Evolutionary conservation across 2,329 filamentous ascomycete species (phyloP), one percentile per base, ranked within the genome.

Genomic region (Stylonectria norvegica): DNA sequence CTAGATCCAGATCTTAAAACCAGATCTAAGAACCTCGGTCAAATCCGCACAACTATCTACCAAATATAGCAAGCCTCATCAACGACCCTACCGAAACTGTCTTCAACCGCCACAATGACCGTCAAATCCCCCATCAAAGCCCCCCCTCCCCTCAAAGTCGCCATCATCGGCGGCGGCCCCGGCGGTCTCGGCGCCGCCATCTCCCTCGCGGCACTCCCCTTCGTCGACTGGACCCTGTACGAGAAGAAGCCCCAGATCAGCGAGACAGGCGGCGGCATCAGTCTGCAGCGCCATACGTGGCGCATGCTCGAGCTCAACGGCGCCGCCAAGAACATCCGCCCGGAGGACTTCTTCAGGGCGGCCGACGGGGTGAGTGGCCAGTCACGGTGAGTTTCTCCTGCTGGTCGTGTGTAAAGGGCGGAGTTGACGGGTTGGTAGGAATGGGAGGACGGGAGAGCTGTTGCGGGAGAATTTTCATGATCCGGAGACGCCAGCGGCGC

Each of bases 231-330:
- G 50, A 53, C 49, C 4, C 35, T 65, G 4, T 65, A 64, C 38
- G 62, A 65, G 40, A 65, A 65, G 49, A 64, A 63, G 33, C 36
- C 55, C 5, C 48, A 59, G 18, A 60, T 67, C 38, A 64, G 63
- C 15, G 64, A 66, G 37, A 63, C 60, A 0, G 62, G 64, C 5
- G 62, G 60, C 4, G 64, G 64, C n/a, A 64, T 67, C 34, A 63
- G 57, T 19, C 39, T 66, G 5, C 62, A 65, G 29, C 51, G 43
- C 2, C 55, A 64, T 28, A 66, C 63, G 2, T 66, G 63, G 63
- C 57, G 57, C 9, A 48, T 66, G 40, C 52, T 66, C 5, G 57
- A 61, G 42, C 49, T 51, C 32, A 54, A 61, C 7, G 63, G 59
- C 2, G 58, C 57, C 9, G 54, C 63, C 3, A 56, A 60, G 17